These are phyloP conservation scores for Pseudocercospora pini-densiflorae DNA, from an alignment of 2,329 filamentous ascomycete genomes.

Conservation along the genomic window DNA sequence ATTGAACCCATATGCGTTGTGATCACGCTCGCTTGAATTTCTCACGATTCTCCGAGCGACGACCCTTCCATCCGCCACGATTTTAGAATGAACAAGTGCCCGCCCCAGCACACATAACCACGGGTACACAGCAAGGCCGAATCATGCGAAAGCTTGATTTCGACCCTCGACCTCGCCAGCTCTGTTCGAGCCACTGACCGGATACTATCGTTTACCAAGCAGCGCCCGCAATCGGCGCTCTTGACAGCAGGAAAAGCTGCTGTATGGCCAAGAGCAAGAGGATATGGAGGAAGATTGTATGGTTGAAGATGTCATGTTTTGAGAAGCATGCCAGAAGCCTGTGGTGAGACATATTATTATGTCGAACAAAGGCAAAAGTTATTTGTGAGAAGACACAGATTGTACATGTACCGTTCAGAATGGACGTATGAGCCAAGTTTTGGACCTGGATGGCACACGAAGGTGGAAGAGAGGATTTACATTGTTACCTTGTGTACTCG, in stretches of 20 bases:
- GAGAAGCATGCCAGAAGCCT: background rate
- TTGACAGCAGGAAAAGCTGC: constrained; percentile 2
- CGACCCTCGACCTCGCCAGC: constrained; percentile 10
- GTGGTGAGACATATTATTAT: background rate
- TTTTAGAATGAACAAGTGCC: constrained; percentile 10
- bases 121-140: constrained; percentile 21
- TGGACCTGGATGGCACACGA: constrained; percentile 6
- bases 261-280: constrained; percentile 5
- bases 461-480: constrained; percentile 8
- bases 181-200: constrained; percentile 30
- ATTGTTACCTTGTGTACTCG: constrained; percentile 13
- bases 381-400: constrained; percentile 7
- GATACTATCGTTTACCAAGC: constrained; percentile 29
- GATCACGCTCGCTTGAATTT: constrained; percentile 25
- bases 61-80: constrained; percentile 1
- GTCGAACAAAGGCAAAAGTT: background rate
- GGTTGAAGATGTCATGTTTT: constrained; percentile 17
- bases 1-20: constrained; percentile 75
- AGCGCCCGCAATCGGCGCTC: constrained; percentile 2
- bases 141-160: constrained; percentile 21
- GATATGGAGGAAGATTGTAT: constrained; percentile 9
- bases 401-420: constrained; percentile 8
- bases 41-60: background rate
- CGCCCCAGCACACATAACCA: constrained; percentile 24
- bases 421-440: background rate